Evolutionary conservation across 1,139 yeast genomes (phyloP).

Genomic region (Cylindricascospora bacillispora): DNA sequence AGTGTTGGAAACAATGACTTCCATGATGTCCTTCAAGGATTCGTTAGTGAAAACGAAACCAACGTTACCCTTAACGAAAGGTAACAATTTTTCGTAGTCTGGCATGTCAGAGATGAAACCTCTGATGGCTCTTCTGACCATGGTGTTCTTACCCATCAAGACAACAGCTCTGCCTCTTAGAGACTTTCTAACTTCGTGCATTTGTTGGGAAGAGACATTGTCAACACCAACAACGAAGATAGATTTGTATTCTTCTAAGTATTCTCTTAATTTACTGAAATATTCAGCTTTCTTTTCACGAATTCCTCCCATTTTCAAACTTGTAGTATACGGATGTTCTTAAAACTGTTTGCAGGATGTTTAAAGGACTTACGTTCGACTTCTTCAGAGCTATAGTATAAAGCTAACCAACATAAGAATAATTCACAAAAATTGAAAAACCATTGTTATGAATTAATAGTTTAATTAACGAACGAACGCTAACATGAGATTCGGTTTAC

Average conservation of each 20-base stretch:
- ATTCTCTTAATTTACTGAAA: constrained; percentile 89
- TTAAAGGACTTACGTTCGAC: constrained; percentile 47
- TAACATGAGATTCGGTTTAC: no score
- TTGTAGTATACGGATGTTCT: no score
- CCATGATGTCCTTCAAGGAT: constrained; percentile 89
- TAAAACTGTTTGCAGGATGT: constrained; percentile 84
- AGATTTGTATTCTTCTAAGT: constrained; percentile 94
- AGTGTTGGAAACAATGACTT: constrained; percentile 73
- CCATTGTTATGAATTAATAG: no score
- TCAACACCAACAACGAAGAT: constrained; percentile 98
- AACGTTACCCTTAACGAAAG: constrained; percentile 93
- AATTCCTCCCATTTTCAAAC: constrained; percentile 99
- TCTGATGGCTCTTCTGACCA: constrained; percentile 99
- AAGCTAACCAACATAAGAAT: not conserved
- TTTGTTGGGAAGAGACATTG: constrained; percentile 99
- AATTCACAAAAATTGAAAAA: no score
- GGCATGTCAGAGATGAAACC: constrained; percentile 90
- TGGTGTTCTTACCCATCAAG: constrained; percentile 99
- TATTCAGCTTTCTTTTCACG: constrained; percentile 95
- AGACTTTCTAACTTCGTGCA: constrained; percentile 98
- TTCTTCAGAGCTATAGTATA: not conserved
- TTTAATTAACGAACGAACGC: no score
- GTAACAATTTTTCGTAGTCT: constrained; percentile 89
- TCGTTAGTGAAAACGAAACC: constrained; percentile 99
- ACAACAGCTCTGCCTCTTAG: constrained; percentile 92